A percentile compares a stretch with the other conserved stretches of the same genome.
phyloP scores from a whole-genome alignment of 441 rosid species.

The Euphorbia celastroides region DNA sequence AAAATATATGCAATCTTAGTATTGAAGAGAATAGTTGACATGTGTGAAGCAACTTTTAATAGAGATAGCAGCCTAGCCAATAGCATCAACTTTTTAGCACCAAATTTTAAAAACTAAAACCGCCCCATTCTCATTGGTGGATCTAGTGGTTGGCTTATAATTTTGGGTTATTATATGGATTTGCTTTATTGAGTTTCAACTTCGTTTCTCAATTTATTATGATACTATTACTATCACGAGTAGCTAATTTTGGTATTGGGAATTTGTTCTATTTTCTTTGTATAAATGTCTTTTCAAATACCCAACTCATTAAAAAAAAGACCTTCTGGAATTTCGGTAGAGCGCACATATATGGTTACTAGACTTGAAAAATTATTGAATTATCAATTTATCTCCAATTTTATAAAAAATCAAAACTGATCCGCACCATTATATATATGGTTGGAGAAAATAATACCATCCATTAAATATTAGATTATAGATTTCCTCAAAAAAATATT shows the following conservation, averaged over 20 bases:
- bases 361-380: too few species aligned
- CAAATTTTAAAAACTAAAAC: neutral
- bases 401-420: too few species aligned
- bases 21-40: slow-evolving; percentile 3
- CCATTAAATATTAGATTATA: too few species aligned
- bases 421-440: too few species aligned
- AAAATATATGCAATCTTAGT: neutral
- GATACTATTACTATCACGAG: neutral
- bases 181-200: neutral
- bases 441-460: too few species aligned
- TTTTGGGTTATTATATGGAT: too few species aligned
- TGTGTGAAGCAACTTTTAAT: neutral
- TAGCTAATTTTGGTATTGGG: neutral
- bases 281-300: neutral
- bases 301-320: too few species aligned
- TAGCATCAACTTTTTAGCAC: slow-evolving; percentile 18
- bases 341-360: too few species aligned
- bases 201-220: neutral
- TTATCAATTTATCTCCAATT: too few species aligned
- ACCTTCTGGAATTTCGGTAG: neutral
- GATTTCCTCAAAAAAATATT: too few species aligned
- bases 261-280: neutral
- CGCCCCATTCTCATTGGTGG: slow-evolving; percentile 34
- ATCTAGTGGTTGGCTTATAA: slow-evolving; percentile 20
- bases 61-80: slow-evolving; percentile 17